Percentiles rank a stretch among this genome's conserved stretches.
Conservation (phyloP, 192 early-diverging fungal species). For the Umbelopsis ramanniana region DNA sequence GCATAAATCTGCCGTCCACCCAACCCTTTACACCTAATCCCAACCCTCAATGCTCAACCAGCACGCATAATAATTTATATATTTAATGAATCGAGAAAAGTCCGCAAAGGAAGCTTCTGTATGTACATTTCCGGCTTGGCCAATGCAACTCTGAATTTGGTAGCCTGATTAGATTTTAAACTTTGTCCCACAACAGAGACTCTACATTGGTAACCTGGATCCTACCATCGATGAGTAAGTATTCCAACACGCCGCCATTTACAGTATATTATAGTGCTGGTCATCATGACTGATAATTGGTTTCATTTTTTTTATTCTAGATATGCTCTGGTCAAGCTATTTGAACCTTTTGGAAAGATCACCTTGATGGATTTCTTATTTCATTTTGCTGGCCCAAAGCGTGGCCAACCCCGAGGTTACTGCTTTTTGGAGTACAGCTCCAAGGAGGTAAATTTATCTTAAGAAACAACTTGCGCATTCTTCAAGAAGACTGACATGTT, state of each 20-base stretch:
- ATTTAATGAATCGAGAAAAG: conserved; percentile 6
- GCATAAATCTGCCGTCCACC: too few species aligned
- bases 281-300: neutral
- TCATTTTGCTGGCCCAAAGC: conserved; percentile 65
- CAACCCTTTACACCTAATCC: too few species aligned
- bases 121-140: neutral
- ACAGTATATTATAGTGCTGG: neutral
- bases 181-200: conserved; percentile 35
- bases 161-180: neutral
- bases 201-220: conserved; percentile 75
- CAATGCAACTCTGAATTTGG: neutral
- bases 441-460: conserved; percentile 40
- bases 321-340: conserved; percentile 69
- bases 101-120: neutral
- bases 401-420: conserved; percentile 71
- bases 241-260: neutral
- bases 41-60: neutral
- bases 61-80: neutral
- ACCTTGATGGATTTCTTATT: conserved; percentile 68
- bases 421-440: conserved; percentile 69
- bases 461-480: neutral
- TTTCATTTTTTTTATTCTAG: conserved; percentile 29
- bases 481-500: neutral
- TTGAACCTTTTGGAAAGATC: conserved; percentile 69
- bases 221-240: conserved; percentile 65